phyloP scores from a whole-genome alignment of 176 grass and related monocot species.

The Hordeum marinum region DNA sequence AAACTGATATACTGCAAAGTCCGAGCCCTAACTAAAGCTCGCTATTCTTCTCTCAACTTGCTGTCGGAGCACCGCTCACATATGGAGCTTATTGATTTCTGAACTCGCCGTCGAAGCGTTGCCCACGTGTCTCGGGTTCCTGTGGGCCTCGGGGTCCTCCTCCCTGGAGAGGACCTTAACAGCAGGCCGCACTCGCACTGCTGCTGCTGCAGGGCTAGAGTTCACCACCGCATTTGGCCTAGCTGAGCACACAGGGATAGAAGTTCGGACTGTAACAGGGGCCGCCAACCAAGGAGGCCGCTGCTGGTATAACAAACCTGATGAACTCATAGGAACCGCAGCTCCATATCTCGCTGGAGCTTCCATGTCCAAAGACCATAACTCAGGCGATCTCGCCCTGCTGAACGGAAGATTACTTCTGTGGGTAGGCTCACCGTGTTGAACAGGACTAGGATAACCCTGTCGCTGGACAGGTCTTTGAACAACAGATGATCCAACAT shows the following conservation, averaged over 20 bases:
- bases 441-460: constrained; percentile 5
- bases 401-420: constrained; percentile 20
- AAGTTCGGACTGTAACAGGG: constrained; percentile 45
- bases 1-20: constrained; percentile 26
- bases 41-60: constrained; percentile 23
- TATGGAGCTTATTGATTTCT: constrained; percentile 38
- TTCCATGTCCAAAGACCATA: constrained; percentile 1
- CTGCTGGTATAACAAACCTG: constrained; percentile 16
- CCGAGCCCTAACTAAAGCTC: constrained; percentile 24
- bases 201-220: neutral
- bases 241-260: constrained; percentile 54
- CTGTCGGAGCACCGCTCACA: neutral
- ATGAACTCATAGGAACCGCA: neutral
- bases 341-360: neutral
- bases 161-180: constrained; percentile 7
- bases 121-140: neutral
- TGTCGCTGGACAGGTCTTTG: neutral
- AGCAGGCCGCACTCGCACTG: constrained; percentile 6
- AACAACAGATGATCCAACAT: constrained; percentile 12
- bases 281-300: constrained; percentile 38
- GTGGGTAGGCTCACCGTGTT: neutral
- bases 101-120: neutral
- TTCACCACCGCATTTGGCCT: constrained; percentile 25
- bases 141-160: constrained; percentile 15
- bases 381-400: neutral